A percentile compares a stretch with the other conserved stretches of the same genome.
These are phyloP conservation scores for Boletus pseudopeckii DNA, from an alignment of 768 basidiomycete genomes.

Conservation along the genomic window DNA sequence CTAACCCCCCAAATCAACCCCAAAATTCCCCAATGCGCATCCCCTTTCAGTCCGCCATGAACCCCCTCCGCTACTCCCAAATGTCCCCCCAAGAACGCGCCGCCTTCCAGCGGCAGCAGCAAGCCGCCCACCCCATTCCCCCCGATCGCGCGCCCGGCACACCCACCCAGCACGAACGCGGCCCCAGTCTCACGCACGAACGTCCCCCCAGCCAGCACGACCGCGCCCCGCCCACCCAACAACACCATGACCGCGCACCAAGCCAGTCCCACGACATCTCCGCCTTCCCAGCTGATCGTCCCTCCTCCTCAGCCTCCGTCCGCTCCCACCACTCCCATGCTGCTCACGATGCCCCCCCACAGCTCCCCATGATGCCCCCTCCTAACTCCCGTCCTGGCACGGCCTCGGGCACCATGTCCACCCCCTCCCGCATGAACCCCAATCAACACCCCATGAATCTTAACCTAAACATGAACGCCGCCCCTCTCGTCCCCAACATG, in stretches of 20 bases:
- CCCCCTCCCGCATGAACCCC: slow-evolving; percentile 24
- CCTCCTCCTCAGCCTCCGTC: slow-evolving; percentile 27
- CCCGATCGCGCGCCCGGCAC: slow-evolving; percentile 19
- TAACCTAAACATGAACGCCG: slow-evolving; percentile 17
- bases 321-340: slow-evolving; percentile 29
- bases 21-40: slow-evolving; percentile 25
- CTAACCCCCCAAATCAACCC: slow-evolving; percentile 14
- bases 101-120: slow-evolving; percentile 30
- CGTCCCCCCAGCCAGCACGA: slow-evolving; percentile 23
- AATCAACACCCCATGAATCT: slow-evolving; percentile 22
- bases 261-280: slow-evolving; percentile 25
- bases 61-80: slow-evolving; percentile 27
- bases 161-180: slow-evolving; percentile 24
- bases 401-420: slow-evolving; percentile 15
- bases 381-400: slow-evolving; percentile 27
- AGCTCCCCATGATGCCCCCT: slow-evolving; percentile 23
- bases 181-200: slow-evolving; percentile 19
- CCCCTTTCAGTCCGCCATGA: slow-evolving; percentile 12
- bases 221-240: slow-evolving; percentile 20
- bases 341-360: slow-evolving; percentile 11
- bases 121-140: slow-evolving; percentile 12
- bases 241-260: slow-evolving; percentile 21
- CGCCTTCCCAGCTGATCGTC: slow-evolving; percentile 20
- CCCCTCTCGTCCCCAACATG: slow-evolving; percentile 12
- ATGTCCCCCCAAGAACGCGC: slow-evolving; percentile 29